Base-by-base conservation (phyloP, 2,329 filamentous ascomycete genomes). In the Spiromastix sp. region DNA sequence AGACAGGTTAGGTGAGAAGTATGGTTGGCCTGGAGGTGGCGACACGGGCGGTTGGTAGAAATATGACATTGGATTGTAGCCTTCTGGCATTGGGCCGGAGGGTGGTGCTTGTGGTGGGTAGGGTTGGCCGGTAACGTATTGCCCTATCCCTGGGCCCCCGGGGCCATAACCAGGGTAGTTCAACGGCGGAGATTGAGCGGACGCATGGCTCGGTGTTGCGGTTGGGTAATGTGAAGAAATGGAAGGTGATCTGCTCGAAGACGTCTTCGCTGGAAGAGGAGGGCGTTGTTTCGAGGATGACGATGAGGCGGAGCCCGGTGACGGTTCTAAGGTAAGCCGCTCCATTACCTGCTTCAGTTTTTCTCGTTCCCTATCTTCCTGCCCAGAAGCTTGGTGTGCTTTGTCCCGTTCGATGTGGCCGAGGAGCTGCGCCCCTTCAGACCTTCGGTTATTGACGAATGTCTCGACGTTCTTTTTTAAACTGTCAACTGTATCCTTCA, bases 391-490 rank as follows among this genome's bases (percentile, higher is more conserved):
- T 24, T 64, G 79, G 33, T 71, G 74, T 4, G 75, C 72, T 49
- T 80, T 80, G 33, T 81, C 77, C 46, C 82, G 78, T 57, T 94
- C 86, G 43, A 98, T 98, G 48, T 86, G 81, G 47, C 76, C 78
- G 22, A 98, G 72, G 4, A 98, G 72, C 55, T 94, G 85, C 0
- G 85, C 85, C 3, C 91, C 91, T 64, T 98, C 91, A 1, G 84
- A 81, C 41, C 87, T 71, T 34, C 91, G 76, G 57, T 98, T 98
- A 64, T 86, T 93, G 45, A 98, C 87, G 60, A 98, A 98, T 0
- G 82, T 83, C 46, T 96, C 89, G 1, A 98, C 91, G 49, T 98
- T 98, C 71, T 94, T 91, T 49, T 86, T 78, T 26, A 95, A 66
- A 53, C 84, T 94, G 46, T 89, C 83, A 0, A 93, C 85, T 1